A percentile compares a stretch with the other conserved stretches of the same genome.
phyloP scores from a whole-genome alignment of 345 rosid genomes.

The Trapa incisa region DNA sequence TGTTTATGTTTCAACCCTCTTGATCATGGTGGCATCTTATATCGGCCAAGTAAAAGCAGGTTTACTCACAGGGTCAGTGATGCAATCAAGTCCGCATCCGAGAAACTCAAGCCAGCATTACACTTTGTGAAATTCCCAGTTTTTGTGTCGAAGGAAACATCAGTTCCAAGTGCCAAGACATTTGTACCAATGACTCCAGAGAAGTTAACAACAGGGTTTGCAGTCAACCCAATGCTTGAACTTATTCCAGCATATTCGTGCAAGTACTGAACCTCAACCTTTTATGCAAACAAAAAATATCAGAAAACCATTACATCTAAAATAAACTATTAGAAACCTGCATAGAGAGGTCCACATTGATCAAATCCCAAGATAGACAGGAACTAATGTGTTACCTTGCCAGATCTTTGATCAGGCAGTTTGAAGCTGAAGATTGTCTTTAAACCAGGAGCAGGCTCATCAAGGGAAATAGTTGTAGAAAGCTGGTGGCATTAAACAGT shows the following conservation, averaged over 20 bases:
- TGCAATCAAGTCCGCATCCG: conserved; percentile 35
- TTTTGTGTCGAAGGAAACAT: conserved; percentile 72
- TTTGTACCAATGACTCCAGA: conserved; percentile 69
- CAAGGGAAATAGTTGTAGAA: conserved; percentile 55
- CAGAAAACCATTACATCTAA: not conserved
- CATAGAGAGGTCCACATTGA: not conserved
- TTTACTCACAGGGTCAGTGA: conserved; percentile 5
- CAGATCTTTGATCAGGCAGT: conserved; percentile 87
- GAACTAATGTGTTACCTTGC: conserved; percentile 43
- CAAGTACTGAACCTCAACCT: conserved; percentile 84
- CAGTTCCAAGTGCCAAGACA: conserved; percentile 53
- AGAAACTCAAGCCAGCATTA: conserved; percentile 65
- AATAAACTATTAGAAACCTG: not conserved
- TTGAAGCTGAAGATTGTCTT: conserved; percentile 72
- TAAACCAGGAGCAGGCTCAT: conserved; percentile 86
- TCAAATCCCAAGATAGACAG: not conserved
- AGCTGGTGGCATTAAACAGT: conserved; percentile 28
- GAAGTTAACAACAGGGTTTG: conserved; percentile 65
- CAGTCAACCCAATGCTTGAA: conserved; percentile 74
- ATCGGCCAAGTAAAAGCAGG: not conserved
- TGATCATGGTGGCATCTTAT: not conserved
- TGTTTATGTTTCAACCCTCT: too few relatives aligned
- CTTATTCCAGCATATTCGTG: conserved; percentile 76
- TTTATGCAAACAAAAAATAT: conserved; percentile 5
- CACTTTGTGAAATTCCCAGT: conserved; percentile 61